Evolutionary conservation across 2,329 filamentous ascomycete species (phyloP).

Genomic region (Ilyonectria mors-panacis): DNA sequence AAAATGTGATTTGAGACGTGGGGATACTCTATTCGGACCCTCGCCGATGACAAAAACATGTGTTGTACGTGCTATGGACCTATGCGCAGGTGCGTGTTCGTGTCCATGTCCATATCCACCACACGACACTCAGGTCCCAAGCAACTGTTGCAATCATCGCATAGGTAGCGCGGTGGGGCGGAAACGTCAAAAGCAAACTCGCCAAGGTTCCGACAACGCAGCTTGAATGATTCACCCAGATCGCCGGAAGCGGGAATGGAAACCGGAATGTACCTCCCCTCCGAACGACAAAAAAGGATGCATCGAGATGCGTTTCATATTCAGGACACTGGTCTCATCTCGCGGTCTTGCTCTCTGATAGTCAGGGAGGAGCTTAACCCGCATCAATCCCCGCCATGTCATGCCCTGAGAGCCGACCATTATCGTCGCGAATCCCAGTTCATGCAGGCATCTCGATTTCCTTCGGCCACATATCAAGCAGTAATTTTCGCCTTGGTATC

Average conservation of each 20-base stretch:
- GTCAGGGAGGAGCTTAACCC: conserved; percentile 15
- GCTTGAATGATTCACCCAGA: conserved; percentile 25
- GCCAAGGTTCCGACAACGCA: conserved; percentile 32
- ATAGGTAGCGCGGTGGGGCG: conserved; percentile 21
- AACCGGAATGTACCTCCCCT: conserved; percentile 11
- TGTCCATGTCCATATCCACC: conserved; percentile 11
- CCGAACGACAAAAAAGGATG: not conserved
- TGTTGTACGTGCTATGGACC: not conserved
- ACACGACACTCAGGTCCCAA: conserved; percentile 4
- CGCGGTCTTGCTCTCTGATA: conserved; percentile 12
- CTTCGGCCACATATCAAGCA: conserved; percentile 38
- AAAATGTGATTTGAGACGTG: not conserved
- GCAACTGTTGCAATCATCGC: conserved; percentile 18
- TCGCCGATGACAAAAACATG: conserved; percentile 13
- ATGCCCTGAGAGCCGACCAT: conserved; percentile 10
- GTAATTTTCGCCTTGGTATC: conserved; percentile 50
- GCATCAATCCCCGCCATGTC: conserved; percentile 17
- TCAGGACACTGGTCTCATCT: conserved; percentile 15
- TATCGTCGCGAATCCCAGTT: conserved; percentile 4
- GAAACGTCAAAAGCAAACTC: conserved; percentile 18
- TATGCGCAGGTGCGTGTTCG: conserved; percentile 12
- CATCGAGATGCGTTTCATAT: conserved; percentile 18
- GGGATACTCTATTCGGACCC: conserved; percentile 17
- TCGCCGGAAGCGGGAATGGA: conserved; percentile 22
- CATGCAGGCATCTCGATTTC: conserved; percentile 17